These are phyloP conservation scores for Xylaria hypoxylon DNA, from an alignment of 2,329 filamentous ascomycete genomes.

Conservation along the genomic window DNA sequence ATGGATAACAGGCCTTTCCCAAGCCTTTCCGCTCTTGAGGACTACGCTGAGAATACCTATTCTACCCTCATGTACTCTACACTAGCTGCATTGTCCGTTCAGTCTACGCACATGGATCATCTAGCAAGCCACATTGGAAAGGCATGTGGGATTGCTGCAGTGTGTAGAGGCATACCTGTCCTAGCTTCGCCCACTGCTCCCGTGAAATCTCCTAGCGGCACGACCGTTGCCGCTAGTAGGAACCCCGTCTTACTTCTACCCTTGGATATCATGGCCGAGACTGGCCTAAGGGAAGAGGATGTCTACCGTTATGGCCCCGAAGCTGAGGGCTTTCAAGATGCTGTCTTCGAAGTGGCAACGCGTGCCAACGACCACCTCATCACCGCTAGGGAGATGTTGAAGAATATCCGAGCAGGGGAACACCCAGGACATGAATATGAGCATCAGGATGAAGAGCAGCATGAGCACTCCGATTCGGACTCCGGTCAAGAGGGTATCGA, in stretches of 20 bases:
- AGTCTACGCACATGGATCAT: slow-evolving; percentile 88
- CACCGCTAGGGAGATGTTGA: slow-evolving; percentile 91
- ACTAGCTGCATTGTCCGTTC: slow-evolving; percentile 80
- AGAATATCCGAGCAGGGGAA: slow-evolving; percentile 78
- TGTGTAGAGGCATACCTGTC: slow-evolving; percentile 87
- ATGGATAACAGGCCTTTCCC: slow-evolving; percentile 86
- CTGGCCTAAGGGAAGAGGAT: slow-evolving; percentile 86
- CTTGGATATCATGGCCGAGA: slow-evolving; percentile 87
- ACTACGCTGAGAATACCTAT: slow-evolving; percentile 94
- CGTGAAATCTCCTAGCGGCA: slow-evolving; percentile 57
- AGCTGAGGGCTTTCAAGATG: slow-evolving; percentile 87
- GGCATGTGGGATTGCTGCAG: slow-evolving; percentile 85
- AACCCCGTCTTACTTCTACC: slow-evolving; percentile 77
- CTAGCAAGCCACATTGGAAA: slow-evolving; percentile 96
- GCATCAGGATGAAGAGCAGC: slow-evolving; percentile 81
- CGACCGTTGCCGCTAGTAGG: slow-evolving; percentile 53
- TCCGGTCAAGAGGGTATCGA: slow-evolving; percentile 53
- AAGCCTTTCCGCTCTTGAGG: slow-evolving; percentile 78
- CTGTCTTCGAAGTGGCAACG: slow-evolving; percentile 91
- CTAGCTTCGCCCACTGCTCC: slow-evolving; percentile 80
- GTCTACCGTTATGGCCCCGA: slow-evolving; percentile 82
- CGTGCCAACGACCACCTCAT: slow-evolving; percentile 96
- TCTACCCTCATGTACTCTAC: slow-evolving; percentile 91
- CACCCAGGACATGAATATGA: slow-evolving; percentile 89
- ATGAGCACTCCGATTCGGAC: slow-evolving; percentile 59